phyloP scores from a whole-genome alignment of 129 eudicot species.

The Sambucus nigra region DNA sequence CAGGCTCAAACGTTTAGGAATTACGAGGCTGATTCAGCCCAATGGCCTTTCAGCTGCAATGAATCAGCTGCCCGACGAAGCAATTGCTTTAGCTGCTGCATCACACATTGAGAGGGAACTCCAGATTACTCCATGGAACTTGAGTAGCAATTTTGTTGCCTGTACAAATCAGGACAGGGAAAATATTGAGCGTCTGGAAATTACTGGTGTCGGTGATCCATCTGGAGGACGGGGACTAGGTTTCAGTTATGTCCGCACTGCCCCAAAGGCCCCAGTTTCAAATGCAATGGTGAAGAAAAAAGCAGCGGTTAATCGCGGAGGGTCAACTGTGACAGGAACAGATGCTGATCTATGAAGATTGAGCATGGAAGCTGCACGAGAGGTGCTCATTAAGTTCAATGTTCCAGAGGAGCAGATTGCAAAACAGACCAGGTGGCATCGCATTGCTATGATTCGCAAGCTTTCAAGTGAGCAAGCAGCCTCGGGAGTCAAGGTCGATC shows the following conservation, averaged over 20 bases:
- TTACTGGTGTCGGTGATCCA: slow-evolving; percentile 98
- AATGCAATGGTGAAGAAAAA: slow-evolving; percentile 79
- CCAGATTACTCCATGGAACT: slow-evolving; percentile 94
- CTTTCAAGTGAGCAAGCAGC: slow-evolving; percentile 99
- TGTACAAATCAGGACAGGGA: slow-evolving; percentile 93
- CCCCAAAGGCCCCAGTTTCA: slow-evolving; percentile 81
- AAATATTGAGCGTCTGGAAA: slow-evolving; percentile 88
- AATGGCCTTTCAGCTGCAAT: slow-evolving; percentile 83
- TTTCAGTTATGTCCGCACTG: slow-evolving; percentile 82
- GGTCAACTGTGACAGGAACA: slow-evolving; percentile 87
- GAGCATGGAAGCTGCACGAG: slow-evolving; percentile 98
- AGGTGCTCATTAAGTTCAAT: slow-evolving; percentile 84
- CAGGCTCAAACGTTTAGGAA: slow-evolving; percentile 86
- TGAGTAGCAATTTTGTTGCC: slow-evolving; percentile 88
- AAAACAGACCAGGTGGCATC: slow-evolving; percentile 84
- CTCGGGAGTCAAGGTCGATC: slow-evolving; percentile 86
- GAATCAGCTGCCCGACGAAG: slow-evolving; percentile 98
- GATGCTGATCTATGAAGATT: slow-evolving; percentile 95
- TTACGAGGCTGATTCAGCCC: slow-evolving; percentile 69
- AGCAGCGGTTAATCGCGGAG: slow-evolving; percentile 54
- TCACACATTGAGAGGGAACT: slow-evolving; percentile 97
- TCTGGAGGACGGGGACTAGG: slow-evolving; percentile 96
- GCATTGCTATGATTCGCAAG: slow-evolving; percentile 93
- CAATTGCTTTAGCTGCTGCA: slow-evolving; percentile 95
- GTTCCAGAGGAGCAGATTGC: slow-evolving; percentile 90